Percentiles rank a stretch among this genome's conserved stretches.
phyloP scores from a whole-genome alignment of 805 yeast species.

The Wickerhamiella occidentalis region DNA sequence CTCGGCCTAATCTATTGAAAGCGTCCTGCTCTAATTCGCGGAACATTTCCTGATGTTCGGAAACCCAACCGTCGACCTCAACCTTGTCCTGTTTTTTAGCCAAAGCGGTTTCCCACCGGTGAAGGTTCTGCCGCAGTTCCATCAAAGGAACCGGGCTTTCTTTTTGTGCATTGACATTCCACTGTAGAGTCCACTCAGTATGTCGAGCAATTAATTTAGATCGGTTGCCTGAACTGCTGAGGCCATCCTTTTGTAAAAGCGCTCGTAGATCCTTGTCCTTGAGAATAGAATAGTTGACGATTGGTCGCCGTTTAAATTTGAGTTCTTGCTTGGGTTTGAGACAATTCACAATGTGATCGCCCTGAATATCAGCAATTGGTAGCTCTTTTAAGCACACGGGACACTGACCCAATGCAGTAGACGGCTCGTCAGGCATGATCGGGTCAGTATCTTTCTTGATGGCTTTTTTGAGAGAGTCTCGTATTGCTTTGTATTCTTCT shows the following conservation, averaged over 20 bases:
- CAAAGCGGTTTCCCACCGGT: conserved; percentile 24
- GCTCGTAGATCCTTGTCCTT: conserved; percentile 49
- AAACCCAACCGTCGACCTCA: conserved; percentile 20
- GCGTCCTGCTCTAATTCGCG: conserved; percentile 18
- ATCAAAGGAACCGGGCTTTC: conserved; percentile 47
- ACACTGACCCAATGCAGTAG: conserved; percentile 53
- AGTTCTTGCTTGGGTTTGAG: conserved; percentile 27
- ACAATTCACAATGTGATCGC: conserved; percentile 53
- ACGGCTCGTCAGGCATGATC: too few relatives aligned
- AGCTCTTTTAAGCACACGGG: conserved; percentile 52
- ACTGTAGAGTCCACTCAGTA: conserved; percentile 61
- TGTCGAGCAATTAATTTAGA: conserved; percentile 55
- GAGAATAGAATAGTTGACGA: conserved; percentile 51
- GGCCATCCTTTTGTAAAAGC: conserved; percentile 40
- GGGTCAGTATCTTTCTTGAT: neutral
- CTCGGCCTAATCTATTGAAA: neutral
- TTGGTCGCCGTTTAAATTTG: conserved; percentile 21
- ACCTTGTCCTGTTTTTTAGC: conserved; percentile 1
- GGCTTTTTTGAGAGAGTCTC: conserved; percentile 23
- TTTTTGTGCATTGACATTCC: conserved; percentile 74
- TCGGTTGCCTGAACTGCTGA: conserved; percentile 54
- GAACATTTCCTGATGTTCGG: conserved; percentile 20
- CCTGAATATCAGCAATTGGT: conserved; percentile 45
- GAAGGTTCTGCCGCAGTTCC: conserved; percentile 43
- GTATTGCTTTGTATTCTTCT: conserved; percentile 38